Evolutionary conservation across 1,139 yeast species (phyloP).

Genomic region (Lizanozyma gosingica): DNA sequence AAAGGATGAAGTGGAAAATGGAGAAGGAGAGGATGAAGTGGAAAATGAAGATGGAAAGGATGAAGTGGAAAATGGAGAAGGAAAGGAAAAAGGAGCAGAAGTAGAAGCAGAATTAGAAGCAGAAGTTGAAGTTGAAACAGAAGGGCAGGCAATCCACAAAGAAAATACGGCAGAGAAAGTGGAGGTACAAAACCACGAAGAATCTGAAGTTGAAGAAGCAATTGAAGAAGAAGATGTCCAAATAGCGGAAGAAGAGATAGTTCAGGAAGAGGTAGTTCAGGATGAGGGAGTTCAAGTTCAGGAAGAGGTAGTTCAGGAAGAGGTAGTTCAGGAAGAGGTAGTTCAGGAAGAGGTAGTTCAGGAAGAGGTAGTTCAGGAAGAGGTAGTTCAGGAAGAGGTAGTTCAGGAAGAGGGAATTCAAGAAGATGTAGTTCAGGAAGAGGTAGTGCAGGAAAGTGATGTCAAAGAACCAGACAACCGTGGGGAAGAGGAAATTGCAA

Average conservation of each 20-base stretch:
- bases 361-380: conserved; percentile 16
- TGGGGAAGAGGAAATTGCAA: conserved; percentile 10
- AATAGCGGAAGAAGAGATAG: conserved; percentile 12
- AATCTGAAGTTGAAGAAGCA: conserved; percentile 5
- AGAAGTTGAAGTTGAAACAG: conserved; percentile 18
- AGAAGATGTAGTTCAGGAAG: conserved; percentile 11
- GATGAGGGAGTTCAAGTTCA: conserved; percentile 12
- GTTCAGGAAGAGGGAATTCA: conserved; percentile 8
- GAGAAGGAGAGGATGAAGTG: conserved; percentile 7
- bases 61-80: conserved; percentile 17
- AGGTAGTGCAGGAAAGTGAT: conserved; percentile 13
- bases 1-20: conserved; percentile 1
- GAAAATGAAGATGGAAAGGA: conserved; percentile 26
- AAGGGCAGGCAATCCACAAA: conserved; percentile 17
- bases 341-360: conserved; percentile 14
- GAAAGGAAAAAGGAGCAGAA: conserved; percentile 14
- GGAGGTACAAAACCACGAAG: conserved; percentile 8
- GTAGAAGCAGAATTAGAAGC: conserved; percentile 21
- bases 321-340: conserved; percentile 14
- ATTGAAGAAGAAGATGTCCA: conserved; percentile 6
- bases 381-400: conserved; percentile 13
- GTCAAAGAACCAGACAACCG: conserved; percentile 11
- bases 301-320: conserved; percentile 19
- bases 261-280: conserved; percentile 16
- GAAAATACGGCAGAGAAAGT: conserved; percentile 17